Evolutionary conservation across 192 early-diverging fungal genomes (phyloP).

Genomic region (Linnemannia schmuckeri): DNA sequence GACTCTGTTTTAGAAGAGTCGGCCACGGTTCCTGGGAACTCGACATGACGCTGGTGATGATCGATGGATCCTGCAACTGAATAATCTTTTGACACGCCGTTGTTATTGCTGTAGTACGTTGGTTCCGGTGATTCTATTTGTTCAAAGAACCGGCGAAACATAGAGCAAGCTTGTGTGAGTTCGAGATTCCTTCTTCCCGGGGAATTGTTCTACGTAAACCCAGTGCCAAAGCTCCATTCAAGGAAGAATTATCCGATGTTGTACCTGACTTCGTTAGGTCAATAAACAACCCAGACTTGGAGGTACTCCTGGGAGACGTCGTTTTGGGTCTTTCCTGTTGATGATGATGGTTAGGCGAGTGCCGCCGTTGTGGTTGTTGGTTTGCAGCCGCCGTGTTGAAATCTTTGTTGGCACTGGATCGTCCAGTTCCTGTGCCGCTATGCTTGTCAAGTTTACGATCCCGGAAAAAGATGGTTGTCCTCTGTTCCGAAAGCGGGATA

Average conservation of each 20-base stretch:
- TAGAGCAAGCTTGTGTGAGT: neutral
- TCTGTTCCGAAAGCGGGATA: neutral
- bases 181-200: too few relatives aligned
- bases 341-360: neutral
- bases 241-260: neutral
- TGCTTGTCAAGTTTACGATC: constrained; percentile 2
- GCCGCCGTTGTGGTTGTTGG: neutral
- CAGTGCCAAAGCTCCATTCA: too few relatives aligned
- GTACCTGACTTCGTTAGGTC: neutral
- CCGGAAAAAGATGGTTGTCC: constrained; percentile 3
- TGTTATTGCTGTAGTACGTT: neutral
- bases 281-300: neutral
- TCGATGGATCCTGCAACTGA: neutral
- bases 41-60: neutral
- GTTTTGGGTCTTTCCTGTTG: neutral
- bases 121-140: neutral
- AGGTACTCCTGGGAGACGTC: neutral
- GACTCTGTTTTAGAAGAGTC: neutral
- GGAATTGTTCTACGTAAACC: too few relatives aligned
- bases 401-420: neutral
- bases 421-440: neutral
- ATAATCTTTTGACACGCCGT: neutral
- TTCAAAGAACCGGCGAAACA: neutral
- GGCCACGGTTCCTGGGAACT: neutral
- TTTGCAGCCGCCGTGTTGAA: neutral